Evolutionary conservation across 2,329 filamentous ascomycete genomes (phyloP).

Genomic region (Beauveria sp.): DNA sequence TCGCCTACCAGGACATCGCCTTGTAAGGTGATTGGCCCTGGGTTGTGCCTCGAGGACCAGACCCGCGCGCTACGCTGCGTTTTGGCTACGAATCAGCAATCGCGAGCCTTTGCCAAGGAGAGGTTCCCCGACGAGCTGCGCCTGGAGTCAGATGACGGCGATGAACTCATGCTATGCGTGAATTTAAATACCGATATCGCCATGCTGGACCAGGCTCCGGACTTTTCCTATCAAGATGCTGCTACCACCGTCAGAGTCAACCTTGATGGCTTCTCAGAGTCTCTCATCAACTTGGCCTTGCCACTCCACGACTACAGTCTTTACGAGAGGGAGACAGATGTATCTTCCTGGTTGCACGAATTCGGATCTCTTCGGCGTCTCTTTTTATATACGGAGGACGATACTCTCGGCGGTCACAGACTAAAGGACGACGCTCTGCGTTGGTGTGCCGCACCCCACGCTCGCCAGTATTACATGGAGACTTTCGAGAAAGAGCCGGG

Average conservation of each 20-base stretch:
- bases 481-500: conserved; percentile 20
- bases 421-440: conserved; percentile 14
- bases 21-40: conserved; percentile 16
- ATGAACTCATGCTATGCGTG: conserved; percentile 22
- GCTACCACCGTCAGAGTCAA: conserved; percentile 11
- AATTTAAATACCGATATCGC: conserved; percentile 25
- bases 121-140: conserved; percentile 25
- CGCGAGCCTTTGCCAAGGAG: conserved; percentile 25
- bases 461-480: conserved; percentile 21
- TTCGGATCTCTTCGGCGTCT: conserved; percentile 18
- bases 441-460: conserved; percentile 26
- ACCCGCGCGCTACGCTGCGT: conserved; percentile 23
- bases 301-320: neutral
- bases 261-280: conserved; percentile 22
- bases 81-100: conserved; percentile 27
- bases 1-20: neutral
- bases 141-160: conserved; percentile 18
- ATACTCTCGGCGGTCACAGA: neutral
- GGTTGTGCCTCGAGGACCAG: conserved; percentile 19
- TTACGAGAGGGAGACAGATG: neutral
- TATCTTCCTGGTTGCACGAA: neutral
- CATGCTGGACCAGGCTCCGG: conserved; percentile 13
- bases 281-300: conserved; percentile 23
- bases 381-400: conserved; percentile 16
- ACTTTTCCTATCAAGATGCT: neutral